These are phyloP conservation scores for Hypoxylon subgilvum DNA, from an alignment of 495 filamentous ascomycete genomes.

Conservation along the genomic window DNA sequence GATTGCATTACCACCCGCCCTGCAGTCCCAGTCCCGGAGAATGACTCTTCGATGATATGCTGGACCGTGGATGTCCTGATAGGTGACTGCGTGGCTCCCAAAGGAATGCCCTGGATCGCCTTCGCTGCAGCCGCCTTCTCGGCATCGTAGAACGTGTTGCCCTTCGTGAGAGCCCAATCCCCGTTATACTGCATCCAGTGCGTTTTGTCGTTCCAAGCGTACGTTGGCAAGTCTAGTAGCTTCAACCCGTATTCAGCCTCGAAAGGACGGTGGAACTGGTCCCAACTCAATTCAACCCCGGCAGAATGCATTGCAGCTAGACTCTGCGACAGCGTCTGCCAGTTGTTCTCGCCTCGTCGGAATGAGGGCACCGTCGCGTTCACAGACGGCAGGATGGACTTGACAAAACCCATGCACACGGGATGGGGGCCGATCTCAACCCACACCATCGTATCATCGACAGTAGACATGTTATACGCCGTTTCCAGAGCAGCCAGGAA, in stretches of 20 bases:
- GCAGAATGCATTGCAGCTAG: constrained; percentile 50
- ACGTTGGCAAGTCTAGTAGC: constrained; percentile 64
- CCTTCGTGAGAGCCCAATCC: too few relatives aligned
- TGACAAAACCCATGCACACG: constrained; percentile 62
- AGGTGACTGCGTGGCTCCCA: too few relatives aligned
- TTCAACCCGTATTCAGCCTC: constrained; percentile 52
- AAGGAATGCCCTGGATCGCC: not conserved
- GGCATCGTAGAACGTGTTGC: too few relatives aligned
- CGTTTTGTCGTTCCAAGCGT: constrained; percentile 69
- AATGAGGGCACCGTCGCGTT: constrained; percentile 15
- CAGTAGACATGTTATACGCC: too few relatives aligned
- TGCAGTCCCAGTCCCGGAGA: not conserved
- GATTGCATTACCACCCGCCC: constrained; percentile 59
- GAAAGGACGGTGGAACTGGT: constrained; percentile 66
- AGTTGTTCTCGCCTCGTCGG: constrained; percentile 41
- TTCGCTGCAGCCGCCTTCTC: constrained; percentile 14
- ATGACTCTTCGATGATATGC: constrained; percentile 8
- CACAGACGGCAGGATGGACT: constrained; percentile 49
- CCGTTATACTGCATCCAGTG: constrained; percentile 60
- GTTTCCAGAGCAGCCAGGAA: constrained; percentile 45
- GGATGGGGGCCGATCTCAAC: constrained; percentile 64
- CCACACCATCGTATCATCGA: constrained; percentile 46
- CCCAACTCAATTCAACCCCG: constrained; percentile 67
- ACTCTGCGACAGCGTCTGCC: constrained; percentile 53
- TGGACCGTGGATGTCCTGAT: constrained; percentile 22